Base-by-base conservation (phyloP, 768 basidiomycete genomes). In the Amyloporia xantha region DNA sequence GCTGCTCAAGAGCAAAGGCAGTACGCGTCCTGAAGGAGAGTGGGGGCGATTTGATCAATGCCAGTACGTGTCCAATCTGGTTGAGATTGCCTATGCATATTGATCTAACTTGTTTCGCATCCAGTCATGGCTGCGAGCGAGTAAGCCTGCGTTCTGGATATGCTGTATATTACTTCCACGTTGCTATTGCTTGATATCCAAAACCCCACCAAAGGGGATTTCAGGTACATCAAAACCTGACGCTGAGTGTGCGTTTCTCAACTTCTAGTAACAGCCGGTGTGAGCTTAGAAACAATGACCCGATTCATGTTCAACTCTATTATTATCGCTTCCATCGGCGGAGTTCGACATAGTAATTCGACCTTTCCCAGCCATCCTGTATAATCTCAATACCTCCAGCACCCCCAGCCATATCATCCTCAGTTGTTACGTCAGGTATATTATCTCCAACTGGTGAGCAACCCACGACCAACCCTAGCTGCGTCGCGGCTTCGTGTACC, bases 1-100 rank as follows among this genome's bases (percentile, higher is more conserved):
- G 78, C 62, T 95, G 91, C 69, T 81, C 90, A 42, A 82, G 92
- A 54, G 90, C 89, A 36, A 96, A 94, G 67, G 96, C 95, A 33
- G 87, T 92, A 37, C 79, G 83, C 50, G 93, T 81, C 54, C 70
- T 98, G 66, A 93, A 90, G 72, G 91, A 92, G 59, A 90, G 82
- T 57, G 85, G 86, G 44, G 93, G 93, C 33, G 94, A 98, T 71
- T 66, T 98, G 66, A 94, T 96, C 74, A 94, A 93, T 68, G 94
- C 93, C 52, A 95, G 92, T 95, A 65, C 67, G 92, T 88, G n/a
- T 35, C n/a, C n/a, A n/a, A n/a, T n/a, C n/a, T n/a, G 12, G n/a
- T n/a, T n/a, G n/a, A n/a, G n/a, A n/a, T 17, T 4, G 3, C n/a
- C 17, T 12, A 3, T 27, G 11, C 26, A 12, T 30, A 30, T 56